Conservation (phyloP, 139 green algal species). For the Klebsormidium nitens region DNA sequence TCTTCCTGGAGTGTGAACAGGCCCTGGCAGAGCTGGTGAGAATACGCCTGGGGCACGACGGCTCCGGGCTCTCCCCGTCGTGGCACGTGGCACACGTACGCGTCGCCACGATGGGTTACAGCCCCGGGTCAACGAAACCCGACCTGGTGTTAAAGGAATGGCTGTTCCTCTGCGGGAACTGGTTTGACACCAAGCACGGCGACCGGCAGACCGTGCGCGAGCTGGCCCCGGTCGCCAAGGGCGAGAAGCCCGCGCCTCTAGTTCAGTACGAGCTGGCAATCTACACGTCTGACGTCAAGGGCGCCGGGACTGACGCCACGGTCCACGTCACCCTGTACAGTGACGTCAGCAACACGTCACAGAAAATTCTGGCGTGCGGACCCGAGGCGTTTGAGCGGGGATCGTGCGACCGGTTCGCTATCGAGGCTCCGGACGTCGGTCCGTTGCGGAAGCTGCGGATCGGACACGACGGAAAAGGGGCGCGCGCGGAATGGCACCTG, state of each 20-base stretch:
- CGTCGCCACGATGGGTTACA: slow-evolving; percentile 17
- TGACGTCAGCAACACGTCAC: slow-evolving; percentile 6
- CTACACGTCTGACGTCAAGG: slow-evolving; percentile 50
- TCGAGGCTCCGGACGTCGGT: slow-evolving; percentile 40
- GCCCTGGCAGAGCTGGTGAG: slow-evolving; percentile 20
- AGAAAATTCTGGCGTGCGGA: neutral
- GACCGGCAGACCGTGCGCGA: neutral
- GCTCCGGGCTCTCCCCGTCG: slow-evolving; percentile 34
- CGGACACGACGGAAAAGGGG: slow-evolving; percentile 52
- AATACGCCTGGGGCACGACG: neutral
- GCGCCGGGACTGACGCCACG: slow-evolving; percentile 54
- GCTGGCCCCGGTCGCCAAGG: neutral
- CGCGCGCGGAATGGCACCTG: slow-evolving; percentile 53
- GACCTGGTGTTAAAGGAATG: too few relatives aligned
- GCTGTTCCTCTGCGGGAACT: slow-evolving; percentile 9
- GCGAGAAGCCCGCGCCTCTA: neutral
- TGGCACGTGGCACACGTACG: slow-evolving; percentile 45
- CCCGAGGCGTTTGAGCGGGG: slow-evolving; percentile 1
- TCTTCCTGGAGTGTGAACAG: slow-evolving; percentile 47
- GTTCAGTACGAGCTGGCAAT: slow-evolving; percentile 33
- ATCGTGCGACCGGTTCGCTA: neutral
- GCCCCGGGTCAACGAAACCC: slow-evolving; percentile 39
- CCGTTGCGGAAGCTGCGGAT: slow-evolving; percentile 50
- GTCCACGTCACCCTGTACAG: slow-evolving; percentile 47
- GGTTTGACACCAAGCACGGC: neutral